Conservation (phyloP, 371 early-diverging fungal species). For the Blakeslea trispora region DNA sequence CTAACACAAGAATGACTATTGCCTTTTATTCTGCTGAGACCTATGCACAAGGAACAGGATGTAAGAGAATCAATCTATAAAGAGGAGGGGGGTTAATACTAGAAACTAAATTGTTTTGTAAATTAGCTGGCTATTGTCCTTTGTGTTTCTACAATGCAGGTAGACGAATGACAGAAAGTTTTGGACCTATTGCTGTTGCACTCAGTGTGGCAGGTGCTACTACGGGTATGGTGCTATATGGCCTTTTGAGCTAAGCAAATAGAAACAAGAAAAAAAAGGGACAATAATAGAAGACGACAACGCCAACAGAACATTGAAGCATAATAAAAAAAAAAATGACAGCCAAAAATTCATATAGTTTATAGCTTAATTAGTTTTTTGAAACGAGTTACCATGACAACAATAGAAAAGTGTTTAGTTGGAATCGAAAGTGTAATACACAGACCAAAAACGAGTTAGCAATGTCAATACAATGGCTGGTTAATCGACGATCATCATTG, state of each 20-base stretch:
- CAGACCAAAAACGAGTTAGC: too few relatives aligned
- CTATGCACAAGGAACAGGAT: slow-evolving; percentile 26
- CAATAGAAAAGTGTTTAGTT: too few relatives aligned
- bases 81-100: slow-evolving; percentile 1
- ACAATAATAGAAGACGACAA: too few relatives aligned
- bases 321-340: too few relatives aligned
- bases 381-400: too few relatives aligned
- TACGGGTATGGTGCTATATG: slow-evolving; percentile 39
- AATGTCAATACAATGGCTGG: too few relatives aligned
- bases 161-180: slow-evolving; percentile 21
- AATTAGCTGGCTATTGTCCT: slow-evolving; percentile 42
- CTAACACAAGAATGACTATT: slow-evolving; percentile 36
- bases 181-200: slow-evolving; percentile 35
- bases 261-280: too few relatives aligned
- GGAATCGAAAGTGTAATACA: too few relatives aligned
- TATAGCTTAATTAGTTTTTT: too few relatives aligned
- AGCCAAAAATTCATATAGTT: too few relatives aligned
- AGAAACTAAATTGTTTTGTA: slow-evolving; percentile 3
- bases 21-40: slow-evolving; percentile 46
- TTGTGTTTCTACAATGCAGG: slow-evolving; percentile 45
- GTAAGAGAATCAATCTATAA: slow-evolving; percentile 21
- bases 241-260: slow-evolving; percentile 19
- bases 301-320: too few relatives aligned
- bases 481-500: too few relatives aligned
- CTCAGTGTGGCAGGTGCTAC: slow-evolving; percentile 41